A percentile compares a stretch with the other conserved stretches of the same genome.
Conservation (phyloP, 2,329 filamentous ascomycete genomes). For the Phoma sp. region DNA sequence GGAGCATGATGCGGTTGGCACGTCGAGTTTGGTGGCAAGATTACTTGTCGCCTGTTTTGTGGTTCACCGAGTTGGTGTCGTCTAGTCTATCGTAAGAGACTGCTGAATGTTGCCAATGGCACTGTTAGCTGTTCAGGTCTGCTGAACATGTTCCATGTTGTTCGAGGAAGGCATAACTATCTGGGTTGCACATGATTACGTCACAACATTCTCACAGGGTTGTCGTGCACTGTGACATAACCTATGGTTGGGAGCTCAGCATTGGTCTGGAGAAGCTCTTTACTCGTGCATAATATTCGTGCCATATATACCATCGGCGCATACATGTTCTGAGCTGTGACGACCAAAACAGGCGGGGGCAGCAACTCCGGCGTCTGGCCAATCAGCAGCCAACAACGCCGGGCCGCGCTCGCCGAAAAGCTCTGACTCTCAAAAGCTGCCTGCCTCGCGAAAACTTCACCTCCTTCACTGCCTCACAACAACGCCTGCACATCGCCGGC, state of each 20-base stretch:
- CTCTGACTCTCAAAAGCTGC: slow-evolving; percentile 12
- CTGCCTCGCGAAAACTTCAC: slow-evolving; percentile 12
- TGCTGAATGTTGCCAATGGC: background rate
- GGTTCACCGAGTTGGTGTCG: background rate
- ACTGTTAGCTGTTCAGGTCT: background rate
- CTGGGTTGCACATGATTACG: slow-evolving; percentile 5
- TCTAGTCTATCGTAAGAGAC: background rate
- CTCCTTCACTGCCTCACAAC: slow-evolving; percentile 4
- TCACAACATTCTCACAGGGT: background rate
- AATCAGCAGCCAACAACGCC: slow-evolving; percentile 10
- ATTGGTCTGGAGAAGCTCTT: too few species aligned
- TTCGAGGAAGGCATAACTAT: slow-evolving; percentile 1
- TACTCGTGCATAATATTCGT: too few species aligned
- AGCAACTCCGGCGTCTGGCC: background rate
- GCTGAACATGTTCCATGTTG: slow-evolving; percentile 5
- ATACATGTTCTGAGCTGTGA: too few species aligned
- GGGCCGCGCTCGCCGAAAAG: slow-evolving; percentile 11
- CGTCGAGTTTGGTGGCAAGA: background rate
- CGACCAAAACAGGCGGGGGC: too few species aligned
- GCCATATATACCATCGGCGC: too few species aligned
- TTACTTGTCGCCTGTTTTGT: background rate
- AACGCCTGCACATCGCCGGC: slow-evolving; percentile 10
- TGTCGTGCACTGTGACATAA: too few species aligned
- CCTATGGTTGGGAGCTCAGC: background rate
- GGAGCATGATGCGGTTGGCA: slow-evolving; percentile 26